phyloP scores from a whole-genome alignment of 371 early-diverging fungal species.

The Enterospora canceri region DNA sequence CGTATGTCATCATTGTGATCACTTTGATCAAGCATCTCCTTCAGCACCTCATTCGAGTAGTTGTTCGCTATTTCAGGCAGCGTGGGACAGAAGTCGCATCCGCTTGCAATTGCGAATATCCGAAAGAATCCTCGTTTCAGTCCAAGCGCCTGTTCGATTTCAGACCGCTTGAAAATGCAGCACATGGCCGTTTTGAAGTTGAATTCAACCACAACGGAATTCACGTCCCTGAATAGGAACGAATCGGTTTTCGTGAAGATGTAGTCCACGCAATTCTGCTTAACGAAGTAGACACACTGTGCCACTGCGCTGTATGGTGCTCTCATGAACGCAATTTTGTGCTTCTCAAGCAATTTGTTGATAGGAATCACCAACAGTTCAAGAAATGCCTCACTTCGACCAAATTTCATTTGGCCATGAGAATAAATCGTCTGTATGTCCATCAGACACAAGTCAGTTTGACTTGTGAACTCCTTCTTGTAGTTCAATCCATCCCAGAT shows the following conservation, averaged over 20 bases:
- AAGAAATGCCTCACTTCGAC: not conserved
- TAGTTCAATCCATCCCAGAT: constrained; percentile 51
- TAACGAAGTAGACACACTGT: constrained; percentile 49
- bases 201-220: constrained; percentile 38
- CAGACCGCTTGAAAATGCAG: constrained; percentile 11
- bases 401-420: not conserved
- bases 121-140: constrained; percentile 16
- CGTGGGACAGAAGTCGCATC: constrained; percentile 54
- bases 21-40: not conserved
- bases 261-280: constrained; percentile 31
- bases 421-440: not conserved
- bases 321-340: constrained; percentile 28
- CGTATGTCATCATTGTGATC: not conserved
- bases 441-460: not conserved
- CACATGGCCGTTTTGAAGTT: not conserved
- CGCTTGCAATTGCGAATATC: constrained; percentile 26
- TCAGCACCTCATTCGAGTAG: constrained; percentile 22
- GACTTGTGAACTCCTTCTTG: not conserved
- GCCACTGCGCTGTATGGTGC: constrained; percentile 55
- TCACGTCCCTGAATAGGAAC: constrained; percentile 37
- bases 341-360: constrained; percentile 23
- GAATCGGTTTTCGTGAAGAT: constrained; percentile 48
- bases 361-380: constrained; percentile 25
- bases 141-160: not conserved
- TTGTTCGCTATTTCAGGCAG: constrained; percentile 35